Evolutionary conservation across 805 yeast genomes (phyloP), one percentile per base, ranked within the genome.

Genomic region (Cyberlindnera xishuangbannaensis): DNA sequence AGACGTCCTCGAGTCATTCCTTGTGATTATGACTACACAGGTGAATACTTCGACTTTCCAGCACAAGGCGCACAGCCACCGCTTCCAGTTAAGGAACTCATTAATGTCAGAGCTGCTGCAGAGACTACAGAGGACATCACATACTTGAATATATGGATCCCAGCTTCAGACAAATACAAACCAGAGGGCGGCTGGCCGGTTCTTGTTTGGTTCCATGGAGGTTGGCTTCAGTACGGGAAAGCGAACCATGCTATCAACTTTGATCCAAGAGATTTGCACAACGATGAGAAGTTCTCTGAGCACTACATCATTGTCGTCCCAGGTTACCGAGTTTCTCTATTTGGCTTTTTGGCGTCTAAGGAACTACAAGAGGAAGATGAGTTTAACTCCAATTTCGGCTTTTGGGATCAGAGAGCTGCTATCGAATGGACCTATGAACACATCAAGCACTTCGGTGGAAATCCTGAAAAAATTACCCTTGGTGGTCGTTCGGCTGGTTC

Each of bases 401-500:
- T 35, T 33, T 63, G 65, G 61, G 77, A 72, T 47, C 76, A 69
- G 46, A 49, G 64, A 30, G 37, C 54, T 13, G 73, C 69, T 1
- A 47, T 70, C 5, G 61, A 63, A 39, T 72, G 77, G 78, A 62
- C 62, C 5, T 56, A 59, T 29, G 44, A 55, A 33, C 50, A 67
- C 44, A 69, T 71, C 35, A 34, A 38, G 20, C 45, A 61, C 25
- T 67, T 71, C 47, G 75, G 75, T 12, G 76, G 76, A 17, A 63
- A 71, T 43, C 54, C 64, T 0, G 53, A 51, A n/a, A 49, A 54
- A 28, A 58, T 72, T 23, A 62, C 74, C 0, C 53, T 69, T 25
- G 59, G 64, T 20, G 77, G 77, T 7, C 58, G 69, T 29, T 59
- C 68, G 25, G 72, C 76, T 5, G 78, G 77, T 4, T 56, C 68